Evolutionary conservation across 257 asterid genomes (phyloP).

Genomic region (Solanum neorickii): DNA sequence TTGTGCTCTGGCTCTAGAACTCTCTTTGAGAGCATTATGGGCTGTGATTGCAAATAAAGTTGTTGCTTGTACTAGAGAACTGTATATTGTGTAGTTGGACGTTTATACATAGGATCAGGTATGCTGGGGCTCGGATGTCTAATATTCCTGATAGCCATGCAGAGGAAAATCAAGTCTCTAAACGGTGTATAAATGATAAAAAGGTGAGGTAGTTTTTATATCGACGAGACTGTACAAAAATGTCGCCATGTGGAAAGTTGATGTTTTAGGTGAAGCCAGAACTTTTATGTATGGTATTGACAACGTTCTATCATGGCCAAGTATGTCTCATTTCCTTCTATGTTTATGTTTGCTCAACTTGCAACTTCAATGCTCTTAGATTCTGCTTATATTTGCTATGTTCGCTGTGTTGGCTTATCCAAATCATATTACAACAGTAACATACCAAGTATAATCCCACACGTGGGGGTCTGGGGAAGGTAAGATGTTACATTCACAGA

Average conservation of each 20-base stretch:
- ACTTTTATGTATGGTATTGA: constrained; percentile 13
- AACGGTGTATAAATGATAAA: constrained; percentile 12
- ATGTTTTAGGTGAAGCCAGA: constrained; percentile 15
- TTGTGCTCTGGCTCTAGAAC: background rate
- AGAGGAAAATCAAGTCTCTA: constrained; percentile 16
- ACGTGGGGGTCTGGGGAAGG: background rate
- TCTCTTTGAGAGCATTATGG: constrained; percentile 2
- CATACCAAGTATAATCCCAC: background rate
- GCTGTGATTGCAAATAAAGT: constrained; percentile 25
- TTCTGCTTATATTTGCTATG: background rate
- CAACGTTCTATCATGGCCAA: constrained; percentile 3
- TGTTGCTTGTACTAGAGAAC: constrained; percentile 32
- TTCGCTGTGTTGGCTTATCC: background rate
- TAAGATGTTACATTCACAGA: background rate
- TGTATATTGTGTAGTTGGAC: constrained; percentile 34
- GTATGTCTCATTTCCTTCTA: background rate
- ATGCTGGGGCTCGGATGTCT: constrained; percentile 22
- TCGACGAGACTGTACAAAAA: constrained; percentile 23
- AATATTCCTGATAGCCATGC: constrained; percentile 16
- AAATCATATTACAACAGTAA: background rate
- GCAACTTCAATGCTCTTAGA: background rate
- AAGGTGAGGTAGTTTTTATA: constrained; percentile 13
- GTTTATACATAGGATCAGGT: constrained; percentile 23
- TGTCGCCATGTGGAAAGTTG: constrained; percentile 19
- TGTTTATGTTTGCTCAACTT: background rate